Evolutionary conservation across 2,329 filamentous ascomycete species (phyloP).

Genomic region (Aureobasidium sp.): DNA sequence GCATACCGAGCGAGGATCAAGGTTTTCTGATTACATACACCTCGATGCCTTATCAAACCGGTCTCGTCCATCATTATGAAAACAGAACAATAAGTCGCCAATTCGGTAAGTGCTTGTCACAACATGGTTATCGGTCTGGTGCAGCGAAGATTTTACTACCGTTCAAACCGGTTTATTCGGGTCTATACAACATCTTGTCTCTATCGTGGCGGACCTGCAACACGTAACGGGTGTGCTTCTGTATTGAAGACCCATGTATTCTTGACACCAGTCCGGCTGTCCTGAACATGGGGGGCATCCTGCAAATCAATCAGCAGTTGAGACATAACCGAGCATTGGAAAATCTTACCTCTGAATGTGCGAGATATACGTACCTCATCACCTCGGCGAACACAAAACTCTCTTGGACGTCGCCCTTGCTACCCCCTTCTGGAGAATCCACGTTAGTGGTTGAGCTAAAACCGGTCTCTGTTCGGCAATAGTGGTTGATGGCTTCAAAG

Average conservation of each 20-base stretch:
- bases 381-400: conserved; percentile 23
- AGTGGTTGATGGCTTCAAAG: conserved; percentile 19
- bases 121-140: not conserved
- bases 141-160: not conserved
- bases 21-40: not conserved
- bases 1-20: not conserved
- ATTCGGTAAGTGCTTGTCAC: not conserved
- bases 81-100: not conserved
- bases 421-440: conserved; percentile 17
- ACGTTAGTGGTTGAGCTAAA: conserved; percentile 23
- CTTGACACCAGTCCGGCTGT: conserved; percentile 18
- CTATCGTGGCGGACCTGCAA: conserved; percentile 15
- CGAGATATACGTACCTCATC: conserved; percentile 23
- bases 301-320: not conserved
- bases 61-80: not conserved
- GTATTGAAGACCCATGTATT: conserved; percentile 27
- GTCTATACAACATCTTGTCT: not conserved
- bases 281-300: conserved; percentile 19
- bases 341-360: conserved; percentile 20
- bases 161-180: no score
- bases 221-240: conserved; percentile 24
- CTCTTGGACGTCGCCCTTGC: conserved; percentile 19
- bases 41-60: not conserved
- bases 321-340: not conserved
- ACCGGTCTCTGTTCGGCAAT: conserved; percentile 21